phyloP scores from a whole-genome alignment of 1,284 basidiomycete species.

The Ceratobasidium sp. region DNA sequence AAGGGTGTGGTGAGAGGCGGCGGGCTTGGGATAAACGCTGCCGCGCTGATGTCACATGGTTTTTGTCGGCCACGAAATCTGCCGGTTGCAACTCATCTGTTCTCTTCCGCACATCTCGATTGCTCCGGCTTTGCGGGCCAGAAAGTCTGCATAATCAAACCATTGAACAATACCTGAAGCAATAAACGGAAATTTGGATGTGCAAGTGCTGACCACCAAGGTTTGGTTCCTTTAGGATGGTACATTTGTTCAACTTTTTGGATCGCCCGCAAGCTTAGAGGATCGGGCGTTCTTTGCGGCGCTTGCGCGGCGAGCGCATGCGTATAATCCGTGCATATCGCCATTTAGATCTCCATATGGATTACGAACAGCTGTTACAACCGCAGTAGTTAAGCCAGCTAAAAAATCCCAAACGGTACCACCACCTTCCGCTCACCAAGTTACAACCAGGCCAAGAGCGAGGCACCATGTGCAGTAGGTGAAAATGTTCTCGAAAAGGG shows the following conservation, averaged over 20 bases:
- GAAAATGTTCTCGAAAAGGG: too few species aligned
- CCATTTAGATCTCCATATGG: background rate
- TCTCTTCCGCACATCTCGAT: background rate
- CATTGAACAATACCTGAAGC: background rate
- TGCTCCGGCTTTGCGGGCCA: background rate
- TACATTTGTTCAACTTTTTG: background rate
- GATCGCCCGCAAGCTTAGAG: background rate
- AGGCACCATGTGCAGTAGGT: too few species aligned
- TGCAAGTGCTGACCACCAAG: slow-evolving; percentile 25
- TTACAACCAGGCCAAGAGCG: slow-evolving; percentile 28
- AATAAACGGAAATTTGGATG: background rate
- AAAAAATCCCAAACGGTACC: slow-evolving; percentile 16
- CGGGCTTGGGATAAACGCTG: too few species aligned
- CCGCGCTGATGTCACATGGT: background rate
- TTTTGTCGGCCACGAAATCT: background rate
- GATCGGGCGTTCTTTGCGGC: slow-evolving; percentile 19
- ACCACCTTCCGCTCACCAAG: slow-evolving; percentile 24
- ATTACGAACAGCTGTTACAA: slow-evolving; percentile 40
- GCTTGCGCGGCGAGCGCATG: slow-evolving; percentile 40
- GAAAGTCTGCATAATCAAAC: background rate
- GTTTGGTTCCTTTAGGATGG: slow-evolving; percentile 3
- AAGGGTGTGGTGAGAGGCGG: too few species aligned
- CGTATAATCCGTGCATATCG: background rate
- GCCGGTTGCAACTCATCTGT: background rate
- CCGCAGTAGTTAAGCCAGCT: slow-evolving; percentile 24